Conservation (phyloP, 1,284 basidiomycete genomes). For the Tilletia walkeri region DNA sequence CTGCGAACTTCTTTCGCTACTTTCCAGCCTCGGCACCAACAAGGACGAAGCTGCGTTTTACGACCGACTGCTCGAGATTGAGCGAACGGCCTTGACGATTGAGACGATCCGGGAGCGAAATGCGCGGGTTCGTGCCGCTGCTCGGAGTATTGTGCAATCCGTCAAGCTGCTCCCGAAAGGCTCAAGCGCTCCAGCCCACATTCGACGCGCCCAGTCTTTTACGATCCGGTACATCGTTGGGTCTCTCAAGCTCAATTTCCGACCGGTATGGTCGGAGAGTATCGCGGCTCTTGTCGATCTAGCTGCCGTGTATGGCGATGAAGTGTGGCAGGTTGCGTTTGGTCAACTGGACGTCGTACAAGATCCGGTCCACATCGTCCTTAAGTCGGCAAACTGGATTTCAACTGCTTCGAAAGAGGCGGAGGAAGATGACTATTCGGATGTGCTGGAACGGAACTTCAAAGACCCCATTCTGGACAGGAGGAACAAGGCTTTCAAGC, state of each 20-base stretch:
- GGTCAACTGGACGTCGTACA: conserved; percentile 24
- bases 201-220: conserved; percentile 18
- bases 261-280: conserved; percentile 49
- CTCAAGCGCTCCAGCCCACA: background rate
- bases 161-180: conserved; percentile 5
- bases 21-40: background rate
- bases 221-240: conserved; percentile 41
- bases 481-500: background rate
- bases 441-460: conserved; percentile 3
- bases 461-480: conserved; percentile 7
- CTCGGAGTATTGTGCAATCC: conserved; percentile 32
- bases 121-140: conserved; percentile 44
- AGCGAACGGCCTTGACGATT: conserved; percentile 39
- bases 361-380: background rate
- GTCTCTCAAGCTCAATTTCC: conserved; percentile 51
- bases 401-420: background rate
- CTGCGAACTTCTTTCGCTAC: conserved; percentile 32
- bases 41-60: conserved; percentile 16
- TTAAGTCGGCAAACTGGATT: background rate
- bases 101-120: conserved; percentile 47
- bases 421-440: background rate
- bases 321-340: conserved; percentile 33
- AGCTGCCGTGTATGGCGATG: conserved; percentile 25
- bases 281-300: conserved; percentile 45
- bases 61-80: conserved; percentile 37